Base-by-base conservation (phyloP, 805 yeast species). In the Wickerhamiella brachini region DNA sequence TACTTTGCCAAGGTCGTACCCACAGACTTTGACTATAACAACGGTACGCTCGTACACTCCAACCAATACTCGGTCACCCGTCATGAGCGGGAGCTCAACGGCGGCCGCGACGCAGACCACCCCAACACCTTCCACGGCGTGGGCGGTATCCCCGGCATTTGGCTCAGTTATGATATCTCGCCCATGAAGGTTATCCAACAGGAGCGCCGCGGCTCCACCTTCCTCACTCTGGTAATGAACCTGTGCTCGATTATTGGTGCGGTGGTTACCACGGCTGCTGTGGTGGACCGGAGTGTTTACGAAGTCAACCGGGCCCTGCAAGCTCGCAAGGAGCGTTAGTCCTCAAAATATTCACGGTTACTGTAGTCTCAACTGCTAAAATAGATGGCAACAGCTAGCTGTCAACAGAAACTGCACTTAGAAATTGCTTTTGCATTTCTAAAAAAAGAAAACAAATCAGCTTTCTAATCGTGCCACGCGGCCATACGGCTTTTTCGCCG, bases 101-200 rank as follows among this genome's bases (percentile, higher is more conserved):
- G 97, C 18, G 98, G 97, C 31, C 74, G 82, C 53, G 98, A 90
- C 62, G 83, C 76, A 21, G 97, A 90, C 64, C 95, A 93, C 67
- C 89, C 88, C 45, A 81, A 86, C 64, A 86, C 96, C 15, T 34
- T 58, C 47, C 73, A 71, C 54, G 77, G 82, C 2, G 71, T 78
- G 51, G 96, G 97, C 17, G 98, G 98, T 7, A 71, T 83, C 15
- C 97, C 98, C 0, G 96, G 97, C 4, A 74, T 88, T 2, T 86
- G 80, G 65, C 78, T 93, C 70, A 72, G 81, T 59, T 89, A 89
- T 68, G 97, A 93, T 61, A 88, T 93, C 65, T 81, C 95, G 51
- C 95, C 97, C 10, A 73, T 93, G 72, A 87, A 88, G 64, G 88
- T 93, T 49, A 85, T 89, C 61, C 87, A 90, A 68, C 74, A 78